Evolutionary conservation across 2,329 filamentous ascomycete genomes (phyloP), one percentile per base, ranked within the genome.

Genomic region (Colletotrichum sp.): DNA sequence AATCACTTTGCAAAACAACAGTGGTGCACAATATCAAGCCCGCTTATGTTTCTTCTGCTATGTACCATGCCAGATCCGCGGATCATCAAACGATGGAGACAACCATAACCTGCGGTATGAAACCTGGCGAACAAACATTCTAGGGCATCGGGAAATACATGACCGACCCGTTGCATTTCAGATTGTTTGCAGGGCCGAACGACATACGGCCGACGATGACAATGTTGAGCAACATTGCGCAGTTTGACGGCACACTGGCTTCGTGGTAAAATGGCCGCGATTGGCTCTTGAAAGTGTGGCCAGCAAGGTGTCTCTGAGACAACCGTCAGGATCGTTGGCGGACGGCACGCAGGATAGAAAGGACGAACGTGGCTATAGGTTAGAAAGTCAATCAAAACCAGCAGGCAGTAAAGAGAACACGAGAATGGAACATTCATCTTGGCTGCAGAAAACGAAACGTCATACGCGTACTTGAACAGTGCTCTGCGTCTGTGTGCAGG

Each of bases 21-120:
- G 7, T 48, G 32, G 55, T 70, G n/a, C 70, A 32, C 55, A n/a
- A 34, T 43, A 30, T 52, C 68, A 61, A n/a, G 39, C 39, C 39
- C 39, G 39, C 39, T 22, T 64, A 67, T 74, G 70, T 76, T 74
- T 72, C 30, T 74, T 72, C 30, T 56, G 52, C 68, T 64, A 56
- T 71, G 62, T 71, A 55, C 56, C 55, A 68, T 69, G 67, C 77
- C 66, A 70, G 77, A 77, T 78, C 71, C 66, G 67, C 76, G 60
- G 78, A 67, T 56, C 76, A 78, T 79, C 78, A 79, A 76, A 76
- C 75, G 22, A 55, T 48, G 58, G 70, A 25, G 43, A 70, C 71
- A 71, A 71, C 67, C 71, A 66, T 74, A 71, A 71, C 22, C 32
- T 25, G n/a, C 36, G 48, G 55, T 28, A 22, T 75, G 68, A 71